Base-by-base conservation (phyloP, 345 rosid genomes). In the Theobroma cacao region DNA sequence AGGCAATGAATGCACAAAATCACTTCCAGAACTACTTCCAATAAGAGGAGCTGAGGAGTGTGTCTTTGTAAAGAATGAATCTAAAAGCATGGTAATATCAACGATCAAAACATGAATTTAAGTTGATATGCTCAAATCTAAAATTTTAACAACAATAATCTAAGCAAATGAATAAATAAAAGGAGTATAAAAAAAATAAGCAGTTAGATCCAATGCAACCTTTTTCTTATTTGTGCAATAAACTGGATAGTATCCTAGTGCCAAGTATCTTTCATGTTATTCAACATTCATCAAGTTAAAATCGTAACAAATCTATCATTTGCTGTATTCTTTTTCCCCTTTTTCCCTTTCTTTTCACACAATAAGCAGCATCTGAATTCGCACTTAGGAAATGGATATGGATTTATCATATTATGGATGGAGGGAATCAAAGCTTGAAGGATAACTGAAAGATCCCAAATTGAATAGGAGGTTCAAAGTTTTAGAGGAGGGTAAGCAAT, bases 1-100 rank as follows among this genome's bases (percentile, higher is more conserved):
- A 6, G 87, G 87, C 7, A 74, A 33, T 48, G 93, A 86, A 80
- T 81, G 77, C 58, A 78, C 77, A 55, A 77, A 79, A 33, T 79
- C 93, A 77, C 87, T 87, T 72, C 92, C 86, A 38, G 94, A 85
- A 77, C 92, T 86, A 84, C 87, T 91, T 79, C 88, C 89, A 14
- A 91, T 77, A 11, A 90, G 83, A 73, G 91, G 97, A 22, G 91
- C 92, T 1, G 99, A 85, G 15, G 98, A 89, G 13, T 86, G 83
- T 3, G 84, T 77, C 86, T 90, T 95, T 47, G 75, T 36, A 55
- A 75, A 75, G 53, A 78, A 77, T 70, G 93, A 86, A 83, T 87
- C 99, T 95, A 91, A 58, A 80, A 48, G 84, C 60, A 63, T 47
- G 58, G 41, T 67, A 41, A 85, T 50, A 53, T 63, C 79, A 72